Percentiles rank a stretch among this genome's conserved stretches.
Conservation (phyloP, 257 asterid species). For the Solanum sejunctum region DNA sequence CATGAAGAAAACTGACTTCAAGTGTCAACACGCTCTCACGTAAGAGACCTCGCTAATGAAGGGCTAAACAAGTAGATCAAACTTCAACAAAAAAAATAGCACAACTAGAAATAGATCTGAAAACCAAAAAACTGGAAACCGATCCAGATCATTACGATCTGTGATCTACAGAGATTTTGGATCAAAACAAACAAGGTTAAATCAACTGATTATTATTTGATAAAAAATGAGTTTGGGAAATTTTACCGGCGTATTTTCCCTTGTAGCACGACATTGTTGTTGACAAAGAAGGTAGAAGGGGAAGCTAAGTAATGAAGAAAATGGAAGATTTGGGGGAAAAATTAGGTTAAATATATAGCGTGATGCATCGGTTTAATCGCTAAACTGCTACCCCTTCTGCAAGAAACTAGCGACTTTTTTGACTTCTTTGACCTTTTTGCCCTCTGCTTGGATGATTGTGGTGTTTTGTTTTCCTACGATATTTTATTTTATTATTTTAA, state of each 20-base stretch:
- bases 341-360: not conserved
- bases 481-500: too few species aligned
- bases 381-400: conserved; percentile 39
- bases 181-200: not conserved
- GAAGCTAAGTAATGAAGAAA: not conserved
- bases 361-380: conserved; percentile 25
- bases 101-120: not conserved
- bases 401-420: conserved; percentile 10
- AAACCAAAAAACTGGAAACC: not conserved
- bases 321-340: not conserved
- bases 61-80: not conserved
- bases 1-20: not conserved
- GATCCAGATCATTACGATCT: not conserved
- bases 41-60: not conserved
- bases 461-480: too few species aligned
- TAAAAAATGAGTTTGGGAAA: not conserved
- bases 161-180: not conserved
- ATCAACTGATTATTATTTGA: not conserved
- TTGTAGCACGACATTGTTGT: conserved; percentile 60
- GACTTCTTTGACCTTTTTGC: not conserved
- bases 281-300: not conserved
- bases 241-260: conserved; percentile 76
- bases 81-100: not conserved
- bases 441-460: not conserved
- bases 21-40: not conserved